phyloP scores from a whole-genome alignment of 2,329 filamentous ascomycete species.

The Niveomyces coronatus region DNA sequence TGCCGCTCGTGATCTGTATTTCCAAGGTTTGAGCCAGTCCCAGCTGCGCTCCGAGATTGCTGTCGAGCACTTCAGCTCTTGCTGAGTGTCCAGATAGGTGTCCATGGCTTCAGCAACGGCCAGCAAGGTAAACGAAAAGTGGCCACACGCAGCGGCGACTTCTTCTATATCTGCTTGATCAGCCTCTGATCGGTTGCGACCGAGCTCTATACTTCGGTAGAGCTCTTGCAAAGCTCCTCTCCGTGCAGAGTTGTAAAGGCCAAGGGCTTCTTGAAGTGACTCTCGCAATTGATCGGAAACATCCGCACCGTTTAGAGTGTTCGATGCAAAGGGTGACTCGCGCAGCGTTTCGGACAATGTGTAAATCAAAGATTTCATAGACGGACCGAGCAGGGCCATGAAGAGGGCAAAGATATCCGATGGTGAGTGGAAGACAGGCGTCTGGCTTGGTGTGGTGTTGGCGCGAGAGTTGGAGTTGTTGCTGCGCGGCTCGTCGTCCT shows the following conservation, averaged over 20 bases:
- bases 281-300: constrained; percentile 71
- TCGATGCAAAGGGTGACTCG: constrained; percentile 69
- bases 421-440: constrained; percentile 44
- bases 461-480: constrained; percentile 16
- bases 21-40: constrained; percentile 82
- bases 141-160: constrained; percentile 92
- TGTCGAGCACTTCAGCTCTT: constrained; percentile 68
- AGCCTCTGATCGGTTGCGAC: constrained; percentile 56
- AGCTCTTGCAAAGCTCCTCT: constrained; percentile 66
- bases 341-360: constrained; percentile 82
- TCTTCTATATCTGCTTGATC: constrained; percentile 92
- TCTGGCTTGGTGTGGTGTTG: constrained; percentile 19
- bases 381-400: constrained; percentile 78
- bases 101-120: constrained; percentile 88
- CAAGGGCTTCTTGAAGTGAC: constrained; percentile 71
- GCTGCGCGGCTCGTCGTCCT: constrained; percentile 38
- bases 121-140: constrained; percentile 87
- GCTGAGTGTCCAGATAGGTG: constrained; percentile 70
- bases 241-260: constrained; percentile 67
- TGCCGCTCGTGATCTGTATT: constrained; percentile 13
- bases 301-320: constrained; percentile 56
- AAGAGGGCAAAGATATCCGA: constrained; percentile 88
- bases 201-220: constrained; percentile 69
- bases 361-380: constrained; percentile 91
- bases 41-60: constrained; percentile 56